Evolutionary conservation across 495 filamentous ascomycete species (phyloP).

Genomic region (Penicillium steckii): DNA sequence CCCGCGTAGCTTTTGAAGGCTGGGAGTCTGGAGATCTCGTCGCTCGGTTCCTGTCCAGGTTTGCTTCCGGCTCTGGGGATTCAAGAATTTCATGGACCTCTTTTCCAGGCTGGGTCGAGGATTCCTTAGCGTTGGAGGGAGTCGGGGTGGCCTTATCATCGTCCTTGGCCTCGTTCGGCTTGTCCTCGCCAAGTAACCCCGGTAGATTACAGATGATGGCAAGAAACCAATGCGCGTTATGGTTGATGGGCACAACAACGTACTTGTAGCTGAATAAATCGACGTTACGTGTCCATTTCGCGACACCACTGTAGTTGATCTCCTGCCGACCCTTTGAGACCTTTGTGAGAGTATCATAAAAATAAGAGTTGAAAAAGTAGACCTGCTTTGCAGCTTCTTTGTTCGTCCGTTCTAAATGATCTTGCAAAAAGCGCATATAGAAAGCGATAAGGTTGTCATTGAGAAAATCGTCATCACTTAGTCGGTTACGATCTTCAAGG

Average conservation of each 20-base stretch:
- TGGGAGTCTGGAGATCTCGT: slow-evolving; percentile 6
- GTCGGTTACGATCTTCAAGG: slow-evolving; percentile 71
- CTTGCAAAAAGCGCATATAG: slow-evolving; percentile 75
- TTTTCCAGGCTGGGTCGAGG: slow-evolving; percentile 12
- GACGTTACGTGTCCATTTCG: slow-evolving; percentile 84
- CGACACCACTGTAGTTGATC: slow-evolving; percentile 78
- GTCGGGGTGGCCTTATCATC: not conserved
- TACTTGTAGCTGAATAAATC: slow-evolving; percentile 87
- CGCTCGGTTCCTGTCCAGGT: not conserved
- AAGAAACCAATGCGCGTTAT: slow-evolving; percentile 87
- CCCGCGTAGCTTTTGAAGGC: slow-evolving; percentile 20
- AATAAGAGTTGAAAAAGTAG: slow-evolving; percentile 91
- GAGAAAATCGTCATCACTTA: slow-evolving; percentile 81
- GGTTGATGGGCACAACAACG: slow-evolving; percentile 88
- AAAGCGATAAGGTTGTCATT: slow-evolving; percentile 93
- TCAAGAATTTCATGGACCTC: slow-evolving; percentile 36
- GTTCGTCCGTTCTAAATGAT: slow-evolving; percentile 54
- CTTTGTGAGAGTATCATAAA: slow-evolving; percentile 72
- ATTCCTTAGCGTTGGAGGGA: slow-evolving; percentile 5
- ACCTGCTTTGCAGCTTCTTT: slow-evolving; percentile 60
- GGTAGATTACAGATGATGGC: slow-evolving; percentile 92
- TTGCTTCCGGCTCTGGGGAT: slow-evolving; percentile 28
- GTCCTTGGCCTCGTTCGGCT: slow-evolving; percentile 10
- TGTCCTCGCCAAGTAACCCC: slow-evolving; percentile 40
- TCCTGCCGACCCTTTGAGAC: slow-evolving; percentile 51